phyloP scores from a whole-genome alignment of 202 grass and related monocot genomes.

The Miscanthus sacchariflorus region DNA sequence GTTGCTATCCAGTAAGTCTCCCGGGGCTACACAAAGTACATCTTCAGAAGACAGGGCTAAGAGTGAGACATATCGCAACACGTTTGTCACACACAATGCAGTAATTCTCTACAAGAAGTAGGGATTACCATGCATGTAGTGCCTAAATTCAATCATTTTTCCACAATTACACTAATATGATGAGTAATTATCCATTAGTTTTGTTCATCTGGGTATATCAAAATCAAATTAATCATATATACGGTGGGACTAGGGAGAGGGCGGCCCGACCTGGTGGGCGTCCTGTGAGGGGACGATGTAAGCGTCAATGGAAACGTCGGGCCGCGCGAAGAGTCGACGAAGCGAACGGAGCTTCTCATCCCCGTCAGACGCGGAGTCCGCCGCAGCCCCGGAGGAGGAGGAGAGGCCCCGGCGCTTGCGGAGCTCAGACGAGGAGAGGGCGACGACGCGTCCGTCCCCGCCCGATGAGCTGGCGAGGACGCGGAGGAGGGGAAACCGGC shows the following conservation, averaged over 20 bases:
- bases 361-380: background rate
- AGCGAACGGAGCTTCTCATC: constrained; percentile 80
- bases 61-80: background rate
- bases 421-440: constrained; percentile 78
- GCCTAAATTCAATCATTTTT: background rate
- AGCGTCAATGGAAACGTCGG: constrained; percentile 79
- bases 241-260: background rate
- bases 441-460: constrained; percentile 57
- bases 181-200: background rate
- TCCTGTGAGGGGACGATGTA: constrained; percentile 97
- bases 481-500: constrained; percentile 37
- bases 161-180: background rate
- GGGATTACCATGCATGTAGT: background rate
- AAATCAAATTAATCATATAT: background rate
- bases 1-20: background rate
- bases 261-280: constrained; percentile 76
- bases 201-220: background rate
- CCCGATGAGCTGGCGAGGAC: constrained; percentile 38
- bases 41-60: background rate
- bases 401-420: constrained; percentile 50
- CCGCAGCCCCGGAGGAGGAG: background rate
- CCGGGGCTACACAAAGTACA: background rate
- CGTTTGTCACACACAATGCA: background rate
- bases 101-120: background rate
- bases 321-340: constrained; percentile 65